Conservation (phyloP, 768 basidiomycete species). For the Suillus paluster region DNA sequence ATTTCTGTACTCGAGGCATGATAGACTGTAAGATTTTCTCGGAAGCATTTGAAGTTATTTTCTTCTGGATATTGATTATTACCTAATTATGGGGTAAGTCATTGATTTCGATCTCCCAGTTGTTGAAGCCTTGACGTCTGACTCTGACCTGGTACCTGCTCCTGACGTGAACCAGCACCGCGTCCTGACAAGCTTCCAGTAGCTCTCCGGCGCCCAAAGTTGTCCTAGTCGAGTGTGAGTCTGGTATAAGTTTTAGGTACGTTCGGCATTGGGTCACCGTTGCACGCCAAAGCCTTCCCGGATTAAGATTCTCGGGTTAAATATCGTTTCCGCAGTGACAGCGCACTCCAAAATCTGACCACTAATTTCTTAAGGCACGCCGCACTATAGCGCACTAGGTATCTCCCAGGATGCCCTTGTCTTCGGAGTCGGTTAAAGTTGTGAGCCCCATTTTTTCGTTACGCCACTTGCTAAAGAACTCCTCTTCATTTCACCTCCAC, state of each 20-base stretch:
- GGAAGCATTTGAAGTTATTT: slow-evolving; percentile 11
- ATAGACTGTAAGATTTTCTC: slow-evolving; percentile 14
- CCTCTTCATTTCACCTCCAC: not conserved
- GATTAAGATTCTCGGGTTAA: not conserved
- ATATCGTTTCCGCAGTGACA: not conserved
- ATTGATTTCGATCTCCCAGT: too few relatives aligned
- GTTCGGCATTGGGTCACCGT: not conserved
- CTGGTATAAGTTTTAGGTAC: not conserved
- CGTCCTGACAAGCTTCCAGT: not conserved
- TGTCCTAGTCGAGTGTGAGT: not conserved
- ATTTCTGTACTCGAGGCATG: slow-evolving; percentile 71
- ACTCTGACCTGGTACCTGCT: not conserved
- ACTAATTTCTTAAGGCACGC: not conserved
- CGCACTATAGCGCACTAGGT: not conserved
- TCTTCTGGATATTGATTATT: slow-evolving; percentile 8
- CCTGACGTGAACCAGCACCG: not conserved
- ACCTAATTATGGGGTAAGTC: not conserved
- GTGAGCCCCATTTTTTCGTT: slow-evolving; percentile 13
- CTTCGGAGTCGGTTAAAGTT: slow-evolving; percentile 13
- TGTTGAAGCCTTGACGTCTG: too few relatives aligned
- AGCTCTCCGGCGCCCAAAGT: not conserved
- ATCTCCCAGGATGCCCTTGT: slow-evolving; percentile 14
- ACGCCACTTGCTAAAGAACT: not conserved
- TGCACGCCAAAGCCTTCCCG: too few relatives aligned
- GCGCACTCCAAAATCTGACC: not conserved